Percentiles rank a stretch among this genome's conserved stretches.
These are phyloP conservation scores for Coemansia sp. DNA, from an alignment of 192 early-diverging fungal species.

Conservation along the genomic window DNA sequence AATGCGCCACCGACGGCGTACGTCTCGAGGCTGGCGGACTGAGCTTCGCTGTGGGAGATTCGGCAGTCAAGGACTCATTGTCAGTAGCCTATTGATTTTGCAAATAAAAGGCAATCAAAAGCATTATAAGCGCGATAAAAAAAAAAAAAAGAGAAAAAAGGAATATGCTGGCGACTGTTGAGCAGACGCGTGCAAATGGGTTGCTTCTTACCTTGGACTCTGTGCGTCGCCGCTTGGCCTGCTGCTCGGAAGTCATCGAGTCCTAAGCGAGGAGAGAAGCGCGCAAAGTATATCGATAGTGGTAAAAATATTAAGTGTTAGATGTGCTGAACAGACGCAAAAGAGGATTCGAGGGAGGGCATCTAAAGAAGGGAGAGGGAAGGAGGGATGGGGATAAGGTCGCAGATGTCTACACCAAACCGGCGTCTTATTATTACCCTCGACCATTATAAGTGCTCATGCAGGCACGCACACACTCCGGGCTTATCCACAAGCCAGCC, in stretches of 20 bases:
- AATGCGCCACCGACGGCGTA: slow-evolving; percentile 33
- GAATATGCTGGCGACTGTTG: background rate
- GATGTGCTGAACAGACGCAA: slow-evolving; percentile 7
- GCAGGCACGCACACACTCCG: slow-evolving; percentile 13
- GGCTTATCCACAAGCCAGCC: slow-evolving; percentile 7
- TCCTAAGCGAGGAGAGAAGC: slow-evolving; percentile 24
- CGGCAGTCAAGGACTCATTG: slow-evolving; percentile 32
- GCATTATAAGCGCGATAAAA: background rate
- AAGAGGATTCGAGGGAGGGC: slow-evolving; percentile 16
- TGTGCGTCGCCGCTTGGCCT: slow-evolving; percentile 55
- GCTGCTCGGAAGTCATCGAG: slow-evolving; percentile 47
- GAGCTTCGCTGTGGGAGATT: slow-evolving; percentile 27
- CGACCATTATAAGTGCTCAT: slow-evolving; percentile 18
- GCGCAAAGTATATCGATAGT: slow-evolving; percentile 25
- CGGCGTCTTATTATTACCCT: slow-evolving; percentile 23
- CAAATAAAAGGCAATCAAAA: background rate
- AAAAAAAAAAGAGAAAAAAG: background rate
- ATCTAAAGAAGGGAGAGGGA: slow-evolving; percentile 17
- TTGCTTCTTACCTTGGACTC: slow-evolving; percentile 49
- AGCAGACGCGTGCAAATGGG: background rate
- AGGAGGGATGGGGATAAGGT: slow-evolving; percentile 19
- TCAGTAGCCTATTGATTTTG: slow-evolving; percentile 42
- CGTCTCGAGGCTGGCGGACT: slow-evolving; percentile 28
- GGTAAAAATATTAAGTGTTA: slow-evolving; percentile 16
- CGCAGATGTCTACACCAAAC: slow-evolving; percentile 31